Evolutionary conservation across 495 filamentous ascomycete genomes (phyloP).

Genomic region (Lasiosphaeria hispida): DNA sequence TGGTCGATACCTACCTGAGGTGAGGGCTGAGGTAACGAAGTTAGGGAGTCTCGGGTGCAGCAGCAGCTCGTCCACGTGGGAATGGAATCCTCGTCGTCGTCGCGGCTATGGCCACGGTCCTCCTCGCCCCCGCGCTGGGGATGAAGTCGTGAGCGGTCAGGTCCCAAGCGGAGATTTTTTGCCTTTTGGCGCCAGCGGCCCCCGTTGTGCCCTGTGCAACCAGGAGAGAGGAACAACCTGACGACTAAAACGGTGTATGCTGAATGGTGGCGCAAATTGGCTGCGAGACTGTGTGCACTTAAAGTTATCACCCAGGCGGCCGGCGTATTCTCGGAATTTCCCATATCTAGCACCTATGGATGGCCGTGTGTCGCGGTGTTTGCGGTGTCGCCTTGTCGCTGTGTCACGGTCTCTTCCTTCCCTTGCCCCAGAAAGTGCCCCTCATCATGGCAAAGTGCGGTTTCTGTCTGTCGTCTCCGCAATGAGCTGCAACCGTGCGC

Average conservation of each 20-base stretch:
- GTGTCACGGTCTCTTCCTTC: not conserved
- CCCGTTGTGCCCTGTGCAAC: not conserved
- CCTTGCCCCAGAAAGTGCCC: constrained; percentile 7
- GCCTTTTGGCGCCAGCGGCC: not conserved
- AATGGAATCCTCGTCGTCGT: not conserved
- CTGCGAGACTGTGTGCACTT: not conserved
- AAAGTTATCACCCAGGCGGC: not conserved
- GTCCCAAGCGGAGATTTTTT: constrained; percentile 10
- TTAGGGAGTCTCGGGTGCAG: no score
- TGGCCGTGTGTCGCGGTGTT: no score
- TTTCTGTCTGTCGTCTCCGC: constrained; percentile 8
- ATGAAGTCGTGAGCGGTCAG: not conserved
- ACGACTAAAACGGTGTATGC: not conserved
- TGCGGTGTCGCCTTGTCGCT: not conserved
- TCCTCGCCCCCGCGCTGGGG: no score
- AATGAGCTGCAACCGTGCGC: constrained; percentile 12
- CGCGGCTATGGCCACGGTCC: not conserved
- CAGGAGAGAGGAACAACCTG: not conserved
- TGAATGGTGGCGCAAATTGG: not conserved
- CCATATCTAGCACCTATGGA: constrained; percentile 3
- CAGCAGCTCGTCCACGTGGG: not conserved
- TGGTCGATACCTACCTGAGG: no score
- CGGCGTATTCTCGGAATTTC: constrained; percentile 29
- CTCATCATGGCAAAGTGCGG: not conserved
- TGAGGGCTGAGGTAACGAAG: no score